Percentiles rank a stretch among this genome's conserved stretches.
Conservation (phyloP, 495 filamentous ascomycete species). For the Penicillium longicatenatum region DNA sequence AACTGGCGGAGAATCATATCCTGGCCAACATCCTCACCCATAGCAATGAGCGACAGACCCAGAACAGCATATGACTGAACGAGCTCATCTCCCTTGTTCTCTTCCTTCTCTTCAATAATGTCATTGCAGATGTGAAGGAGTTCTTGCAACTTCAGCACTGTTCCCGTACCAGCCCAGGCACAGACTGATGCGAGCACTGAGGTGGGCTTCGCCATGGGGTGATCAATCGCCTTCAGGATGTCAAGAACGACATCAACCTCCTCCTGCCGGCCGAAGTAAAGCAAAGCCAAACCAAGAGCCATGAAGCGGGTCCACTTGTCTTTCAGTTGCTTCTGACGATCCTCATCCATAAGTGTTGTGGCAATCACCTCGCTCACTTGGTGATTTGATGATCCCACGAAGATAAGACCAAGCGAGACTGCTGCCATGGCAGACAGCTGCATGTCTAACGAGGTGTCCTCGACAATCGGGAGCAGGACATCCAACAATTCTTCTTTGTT, state of each 20-base stretch:
- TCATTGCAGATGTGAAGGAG: constrained; percentile 97
- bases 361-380: constrained; percentile 88
- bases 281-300: constrained; percentile 86
- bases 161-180: constrained; percentile 96
- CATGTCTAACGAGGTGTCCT: constrained; percentile 81
- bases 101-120: constrained; percentile 90
- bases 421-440: constrained; percentile 96
- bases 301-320: constrained; percentile 98
- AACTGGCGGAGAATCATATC: constrained; percentile 99
- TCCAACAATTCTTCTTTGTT: constrained; percentile 83
- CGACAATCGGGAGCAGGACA: constrained; percentile 80
- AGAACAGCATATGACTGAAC: constrained; percentile 95
- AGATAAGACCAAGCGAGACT: constrained; percentile 84
- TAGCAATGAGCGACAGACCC: constrained; percentile 89
- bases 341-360: constrained; percentile 87
- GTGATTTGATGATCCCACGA: constrained; percentile 87
- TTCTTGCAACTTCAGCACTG: constrained; percentile 94
- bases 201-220: constrained; percentile 91
- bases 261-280: constrained; percentile 96
- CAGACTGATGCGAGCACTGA: constrained; percentile 91
- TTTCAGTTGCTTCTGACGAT: constrained; percentile 81
- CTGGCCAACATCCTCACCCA: constrained; percentile 98
- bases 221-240: constrained; percentile 91
- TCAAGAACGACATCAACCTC: constrained; percentile 95
- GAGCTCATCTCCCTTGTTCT: constrained; percentile 90